Base-by-base conservation (phyloP, 306 rosid genomes). In the Sesbania bispinosa region DNA sequence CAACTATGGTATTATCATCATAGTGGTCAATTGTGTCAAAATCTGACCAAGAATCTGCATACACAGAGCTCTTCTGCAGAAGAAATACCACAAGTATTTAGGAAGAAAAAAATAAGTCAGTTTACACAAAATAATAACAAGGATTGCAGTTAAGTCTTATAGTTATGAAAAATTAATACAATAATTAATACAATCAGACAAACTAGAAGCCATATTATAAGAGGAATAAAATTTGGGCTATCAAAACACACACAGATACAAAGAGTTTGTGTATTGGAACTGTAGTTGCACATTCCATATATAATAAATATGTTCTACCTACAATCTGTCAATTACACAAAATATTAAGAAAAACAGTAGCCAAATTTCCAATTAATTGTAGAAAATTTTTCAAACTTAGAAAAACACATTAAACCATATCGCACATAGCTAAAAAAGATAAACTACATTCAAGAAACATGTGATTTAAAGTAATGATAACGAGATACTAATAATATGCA, bases 11-110 rank as follows among this genome's bases (percentile, higher is more conserved):
- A 68, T 82, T 67, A 77, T 86, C 88, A 46, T 80, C 87, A 69
- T 46, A 41, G 46, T 71, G 79, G 45, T 76, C 85, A 47, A 58
- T 78, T 23, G 53, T 10, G 76, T 77, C 81, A 59, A 81, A 77
- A 68, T 77, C 86, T 45, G 83, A 76, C 89, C 82, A 85, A 65
- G 87, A 81, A 77, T 83, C 81, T 61, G 23, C 60, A 60, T 83
- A 32, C 42, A 57, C 32, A 61, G 77, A 55, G 54, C 68, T 66
- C 68, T 45, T 83, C 97, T 92, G 88, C 55, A 79, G 62, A 85
- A 59, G 69, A 74, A 73, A 79, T 47, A 20, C 24, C 24, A 58
- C 55, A 55, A 38, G 39, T 27, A 77, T 38, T 65, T 68, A 64
- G 53, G 8, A n/a, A n/a, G 74, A 15, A 69, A 50, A 59, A 73